phyloP scores from a whole-genome alignment of 768 basidiomycete species.

The Dendrothele bispora region DNA sequence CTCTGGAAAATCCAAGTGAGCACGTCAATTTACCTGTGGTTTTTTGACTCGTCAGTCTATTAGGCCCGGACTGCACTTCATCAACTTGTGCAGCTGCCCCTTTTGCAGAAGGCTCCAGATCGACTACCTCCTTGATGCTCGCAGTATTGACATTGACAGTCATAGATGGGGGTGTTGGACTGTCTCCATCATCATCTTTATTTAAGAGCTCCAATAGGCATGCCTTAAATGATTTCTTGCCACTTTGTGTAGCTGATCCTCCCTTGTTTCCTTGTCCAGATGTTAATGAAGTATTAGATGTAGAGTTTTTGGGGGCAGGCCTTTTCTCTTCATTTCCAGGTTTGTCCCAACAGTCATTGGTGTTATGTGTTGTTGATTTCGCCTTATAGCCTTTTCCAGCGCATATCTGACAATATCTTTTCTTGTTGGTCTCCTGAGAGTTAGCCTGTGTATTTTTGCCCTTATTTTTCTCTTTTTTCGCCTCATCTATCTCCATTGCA shows the following conservation, averaged over 20 bases:
- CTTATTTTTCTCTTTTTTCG: conserved; percentile 1
- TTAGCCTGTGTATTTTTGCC: not conserved
- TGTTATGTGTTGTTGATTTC: not conserved
- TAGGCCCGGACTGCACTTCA: conserved; percentile 6
- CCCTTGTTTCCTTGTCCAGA: not conserved
- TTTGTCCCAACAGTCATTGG: not conserved
- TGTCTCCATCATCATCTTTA: not conserved
- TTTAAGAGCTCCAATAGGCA: not conserved
- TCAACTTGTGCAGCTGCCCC: conserved; percentile 2
- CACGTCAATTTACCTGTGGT: not conserved
- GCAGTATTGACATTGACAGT: not conserved
- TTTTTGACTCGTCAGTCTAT: not conserved
- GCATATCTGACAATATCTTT: conserved; percentile 2
- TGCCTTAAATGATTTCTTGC: not conserved
- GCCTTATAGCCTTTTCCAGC: not conserved
- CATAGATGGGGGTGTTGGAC: not conserved
- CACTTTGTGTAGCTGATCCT: not conserved
- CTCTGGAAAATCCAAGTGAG: conserved; percentile 1
- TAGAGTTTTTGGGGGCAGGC: not conserved
- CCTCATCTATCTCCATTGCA: conserved; percentile 5
- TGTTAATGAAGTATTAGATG: not conserved
- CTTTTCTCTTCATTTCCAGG: conserved; percentile 1
- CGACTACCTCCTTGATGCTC: not conserved
- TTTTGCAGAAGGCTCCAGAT: not conserved
- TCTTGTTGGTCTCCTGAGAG: not conserved